Evolutionary conservation across 768 basidiomycete genomes (phyloP).

Genomic region (Russula earlei): DNA sequence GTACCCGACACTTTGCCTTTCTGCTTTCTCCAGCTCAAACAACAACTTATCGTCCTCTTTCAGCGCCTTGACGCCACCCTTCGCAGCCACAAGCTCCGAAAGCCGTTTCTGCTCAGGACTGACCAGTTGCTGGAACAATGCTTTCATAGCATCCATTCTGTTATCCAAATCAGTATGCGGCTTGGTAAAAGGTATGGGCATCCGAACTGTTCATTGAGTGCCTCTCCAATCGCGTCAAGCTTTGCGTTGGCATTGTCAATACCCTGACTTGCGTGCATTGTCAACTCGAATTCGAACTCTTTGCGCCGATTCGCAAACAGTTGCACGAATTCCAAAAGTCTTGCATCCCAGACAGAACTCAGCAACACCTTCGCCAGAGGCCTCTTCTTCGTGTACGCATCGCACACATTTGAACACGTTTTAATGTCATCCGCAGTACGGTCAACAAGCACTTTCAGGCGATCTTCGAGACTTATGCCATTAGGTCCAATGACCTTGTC

Average conservation of each 20-base stretch:
- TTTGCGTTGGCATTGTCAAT: slow-evolving; percentile 3
- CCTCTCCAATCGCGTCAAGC: slow-evolving; percentile 10
- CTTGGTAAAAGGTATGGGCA: background rate
- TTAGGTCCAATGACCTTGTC: slow-evolving; percentile 25
- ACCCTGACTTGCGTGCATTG: slow-evolving; percentile 22
- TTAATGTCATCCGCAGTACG: slow-evolving; percentile 27
- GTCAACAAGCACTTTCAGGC: slow-evolving; percentile 27
- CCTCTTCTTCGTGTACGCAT: slow-evolving; percentile 27
- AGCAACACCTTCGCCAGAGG: slow-evolving; percentile 25
- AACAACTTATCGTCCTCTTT: slow-evolving; percentile 18
- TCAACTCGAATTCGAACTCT: slow-evolving; percentile 26
- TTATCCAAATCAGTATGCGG: background rate
- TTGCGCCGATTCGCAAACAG: slow-evolving; percentile 22
- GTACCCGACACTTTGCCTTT: background rate
- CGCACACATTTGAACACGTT: slow-evolving; percentile 27
- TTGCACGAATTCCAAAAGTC: slow-evolving; percentile 21
- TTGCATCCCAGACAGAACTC: slow-evolving; percentile 24
- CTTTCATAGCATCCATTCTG: slow-evolving; percentile 17
- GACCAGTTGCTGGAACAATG: slow-evolving; percentile 14
- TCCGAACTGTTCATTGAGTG: slow-evolving; percentile 18
- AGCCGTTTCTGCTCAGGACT: slow-evolving; percentile 16
- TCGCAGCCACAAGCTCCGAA: slow-evolving; percentile 10
- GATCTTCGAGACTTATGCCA: slow-evolving; percentile 28
- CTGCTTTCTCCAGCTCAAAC: slow-evolving; percentile 19
- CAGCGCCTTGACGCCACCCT: slow-evolving; percentile 21